Evolutionary conservation across 2,329 filamentous ascomycete species (phyloP).

Genomic region (Macrophomina tecta): DNA sequence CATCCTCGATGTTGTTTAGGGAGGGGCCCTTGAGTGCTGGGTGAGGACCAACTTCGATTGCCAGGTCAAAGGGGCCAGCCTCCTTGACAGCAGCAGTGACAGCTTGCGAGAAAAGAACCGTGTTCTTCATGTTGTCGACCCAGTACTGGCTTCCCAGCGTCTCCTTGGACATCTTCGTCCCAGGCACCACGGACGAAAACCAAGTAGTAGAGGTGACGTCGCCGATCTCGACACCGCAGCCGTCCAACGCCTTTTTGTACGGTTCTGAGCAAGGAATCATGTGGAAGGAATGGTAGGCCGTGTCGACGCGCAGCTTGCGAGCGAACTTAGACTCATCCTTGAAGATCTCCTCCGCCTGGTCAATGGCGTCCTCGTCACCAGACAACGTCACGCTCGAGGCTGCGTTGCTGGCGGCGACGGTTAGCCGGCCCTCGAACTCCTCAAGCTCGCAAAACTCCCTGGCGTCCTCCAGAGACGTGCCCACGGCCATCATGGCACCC

Average conservation of each 20-base stretch:
- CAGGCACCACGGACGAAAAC: not conserved
- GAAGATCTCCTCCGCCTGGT: constrained; percentile 20
- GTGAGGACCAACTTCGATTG: constrained; percentile 56
- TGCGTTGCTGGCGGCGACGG: constrained; percentile 37
- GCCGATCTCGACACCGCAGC: not conserved
- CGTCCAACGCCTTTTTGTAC: constrained; percentile 1
- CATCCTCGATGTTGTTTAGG: constrained; percentile 42
- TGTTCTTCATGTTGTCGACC: constrained; percentile 52
- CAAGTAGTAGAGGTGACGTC: not conserved
- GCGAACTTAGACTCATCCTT: constrained; percentile 30
- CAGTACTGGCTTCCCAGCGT: constrained; percentile 45
- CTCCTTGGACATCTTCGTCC: not conserved
- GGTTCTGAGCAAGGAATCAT: constrained; percentile 25
- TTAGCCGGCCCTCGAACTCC: constrained; percentile 32
- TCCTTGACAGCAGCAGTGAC: constrained; percentile 36
- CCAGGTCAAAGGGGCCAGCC: constrained; percentile 41
- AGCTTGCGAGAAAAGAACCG: constrained; percentile 55
- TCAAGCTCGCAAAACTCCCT: not conserved
- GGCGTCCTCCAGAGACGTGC: constrained; percentile 29
- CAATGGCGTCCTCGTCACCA: constrained; percentile 32
- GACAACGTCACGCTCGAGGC: constrained; percentile 31
- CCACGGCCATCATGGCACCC: constrained; percentile 46
- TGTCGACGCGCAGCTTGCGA: constrained; percentile 30
- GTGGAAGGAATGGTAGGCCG: constrained; percentile 33
- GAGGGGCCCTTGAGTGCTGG: constrained; percentile 52